A percentile compares a stretch with the other conserved stretches of the same genome.
Conservation (phyloP, 164 flowering plant genomes). For the Chloranthus sessilifolius region DNA sequence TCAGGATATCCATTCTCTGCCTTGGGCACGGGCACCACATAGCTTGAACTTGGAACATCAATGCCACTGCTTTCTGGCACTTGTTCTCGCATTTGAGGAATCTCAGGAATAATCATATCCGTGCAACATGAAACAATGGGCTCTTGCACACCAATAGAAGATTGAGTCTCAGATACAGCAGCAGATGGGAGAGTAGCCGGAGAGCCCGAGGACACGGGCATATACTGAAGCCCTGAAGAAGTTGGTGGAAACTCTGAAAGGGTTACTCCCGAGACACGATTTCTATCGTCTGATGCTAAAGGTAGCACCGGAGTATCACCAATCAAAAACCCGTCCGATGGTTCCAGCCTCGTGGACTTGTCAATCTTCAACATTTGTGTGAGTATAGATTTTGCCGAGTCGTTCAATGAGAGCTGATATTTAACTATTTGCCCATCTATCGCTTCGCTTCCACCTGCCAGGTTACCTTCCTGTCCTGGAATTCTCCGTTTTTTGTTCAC, state of each 20-base stretch:
- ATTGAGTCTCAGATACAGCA: constrained; percentile 28
- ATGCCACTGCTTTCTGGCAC: constrained; percentile 16
- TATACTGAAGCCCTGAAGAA: constrained; percentile 18
- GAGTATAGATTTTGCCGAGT: constrained; percentile 58
- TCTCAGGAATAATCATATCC: constrained; percentile 17
- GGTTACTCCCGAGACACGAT: constrained; percentile 32
- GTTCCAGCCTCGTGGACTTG: constrained; percentile 28
- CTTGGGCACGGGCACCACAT: constrained; percentile 19
- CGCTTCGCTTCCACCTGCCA: constrained; percentile 6
- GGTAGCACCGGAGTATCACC: constrained; percentile 27
- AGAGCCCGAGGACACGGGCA: constrained; percentile 17
- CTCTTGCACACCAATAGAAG: constrained; percentile 17
- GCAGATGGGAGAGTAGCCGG: constrained; percentile 6
- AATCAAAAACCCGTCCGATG: constrained; percentile 30
- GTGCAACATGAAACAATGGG: constrained; percentile 6
- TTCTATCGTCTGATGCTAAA: constrained; percentile 21
- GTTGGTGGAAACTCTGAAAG: constrained; percentile 34
- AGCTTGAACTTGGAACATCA: constrained; percentile 16
- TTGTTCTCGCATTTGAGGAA: constrained; percentile 14
- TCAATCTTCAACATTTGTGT: constrained; percentile 45
- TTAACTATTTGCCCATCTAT: constrained; percentile 52
- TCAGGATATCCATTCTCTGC: constrained; percentile 16
- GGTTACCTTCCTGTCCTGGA: constrained; percentile 38
- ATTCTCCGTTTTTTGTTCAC: constrained; percentile 60
- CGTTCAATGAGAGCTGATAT: constrained; percentile 57